Conservation (phyloP, 2,329 filamentous ascomycete species). For the Fonsecaea erecta region DNA sequence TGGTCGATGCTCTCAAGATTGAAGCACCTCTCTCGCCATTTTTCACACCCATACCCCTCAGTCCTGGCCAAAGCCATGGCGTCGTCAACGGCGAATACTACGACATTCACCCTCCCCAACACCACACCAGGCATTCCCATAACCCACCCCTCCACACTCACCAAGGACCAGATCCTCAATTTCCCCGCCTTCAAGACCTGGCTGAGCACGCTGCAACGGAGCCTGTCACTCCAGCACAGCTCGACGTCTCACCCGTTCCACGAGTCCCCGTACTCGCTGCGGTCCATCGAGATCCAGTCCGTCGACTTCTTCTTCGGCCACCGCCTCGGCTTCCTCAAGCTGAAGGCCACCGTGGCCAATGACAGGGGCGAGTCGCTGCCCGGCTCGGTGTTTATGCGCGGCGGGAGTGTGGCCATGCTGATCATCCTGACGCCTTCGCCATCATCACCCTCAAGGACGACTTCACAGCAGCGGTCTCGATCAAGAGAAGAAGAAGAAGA, state of each 20-base stretch:
- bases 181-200: constrained; percentile 63
- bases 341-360: constrained; percentile 60
- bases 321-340: constrained; percentile 61
- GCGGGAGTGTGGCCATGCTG: constrained; percentile 63
- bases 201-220: constrained; percentile 56
- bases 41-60: not conserved
- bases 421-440: constrained; percentile 59
- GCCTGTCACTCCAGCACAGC: constrained; percentile 52
- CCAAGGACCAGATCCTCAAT: constrained; percentile 43
- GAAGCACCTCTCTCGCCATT: constrained; percentile 13
- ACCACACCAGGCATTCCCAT: constrained; percentile 38
- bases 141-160: constrained; percentile 50
- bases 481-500: constrained; percentile 23
- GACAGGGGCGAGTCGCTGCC: constrained; percentile 57
- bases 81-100: constrained; percentile 13
- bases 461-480: no score
- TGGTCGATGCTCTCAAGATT: constrained; percentile 18
- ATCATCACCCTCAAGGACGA: constrained; percentile 30
- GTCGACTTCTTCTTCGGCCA: constrained; percentile 58
- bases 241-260: constrained; percentile 57
- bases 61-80: not conserved
- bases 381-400: constrained; percentile 62
- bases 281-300: constrained; percentile 58
- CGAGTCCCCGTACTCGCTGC: constrained; percentile 56
- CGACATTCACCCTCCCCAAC: constrained; percentile 29